A percentile compares a stretch with the other conserved stretches of the same genome.
phyloP scores from a whole-genome alignment of 345 rosid genomes.

The Euphorbia lathyris region DNA sequence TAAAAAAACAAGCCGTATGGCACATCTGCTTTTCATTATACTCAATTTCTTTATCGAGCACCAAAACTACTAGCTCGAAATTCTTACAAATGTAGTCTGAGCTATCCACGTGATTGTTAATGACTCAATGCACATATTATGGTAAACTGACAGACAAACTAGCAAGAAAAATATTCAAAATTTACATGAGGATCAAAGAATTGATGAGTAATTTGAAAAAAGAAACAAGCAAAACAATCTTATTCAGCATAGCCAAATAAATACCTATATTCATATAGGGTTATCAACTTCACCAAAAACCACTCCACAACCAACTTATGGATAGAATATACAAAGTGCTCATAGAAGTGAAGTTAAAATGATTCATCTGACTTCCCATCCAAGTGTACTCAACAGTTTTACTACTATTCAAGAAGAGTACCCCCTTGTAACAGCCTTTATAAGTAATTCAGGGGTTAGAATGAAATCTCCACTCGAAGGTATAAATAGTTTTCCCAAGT shows the following conservation, averaged over 20 bases:
- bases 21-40: background rate
- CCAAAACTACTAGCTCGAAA: no score
- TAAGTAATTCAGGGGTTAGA: background rate
- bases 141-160: background rate
- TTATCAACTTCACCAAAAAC: background rate
- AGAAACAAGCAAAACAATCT: background rate
- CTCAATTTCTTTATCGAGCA: background rate
- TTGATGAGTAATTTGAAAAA: background rate
- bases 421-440: background rate
- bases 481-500: background rate
- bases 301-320: background rate
- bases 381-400: background rate
- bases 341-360: background rate
- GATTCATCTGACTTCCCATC: background rate
- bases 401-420: background rate
- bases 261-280: conserved; percentile 2
- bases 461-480: background rate
- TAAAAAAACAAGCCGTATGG: background rate
- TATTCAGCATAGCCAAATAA: conserved; percentile 3
- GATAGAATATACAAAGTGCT: background rate
- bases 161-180: background rate
- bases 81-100: background rate
- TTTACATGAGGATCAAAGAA: background rate
- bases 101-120: background rate
- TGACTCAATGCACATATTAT: background rate